Percentiles rank a stretch among this genome's conserved stretches.
Conservation (phyloP, 148 eudicot genomes). For the Euryodendron excelsum region DNA sequence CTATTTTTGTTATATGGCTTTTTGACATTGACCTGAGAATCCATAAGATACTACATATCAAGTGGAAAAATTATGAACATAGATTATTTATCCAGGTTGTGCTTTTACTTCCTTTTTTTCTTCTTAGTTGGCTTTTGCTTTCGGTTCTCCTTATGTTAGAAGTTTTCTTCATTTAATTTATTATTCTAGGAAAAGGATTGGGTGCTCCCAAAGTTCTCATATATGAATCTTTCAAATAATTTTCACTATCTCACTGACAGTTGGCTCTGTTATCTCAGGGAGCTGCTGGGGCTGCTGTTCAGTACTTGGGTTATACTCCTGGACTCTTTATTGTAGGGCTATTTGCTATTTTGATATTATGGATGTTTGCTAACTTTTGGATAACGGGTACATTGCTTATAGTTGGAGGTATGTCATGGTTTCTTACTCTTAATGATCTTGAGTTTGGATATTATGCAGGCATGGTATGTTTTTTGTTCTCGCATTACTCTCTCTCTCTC, state of each 20-base stretch:
- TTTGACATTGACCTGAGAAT: too few species aligned
- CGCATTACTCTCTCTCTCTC: too few species aligned
- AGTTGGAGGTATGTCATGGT: constrained; percentile 73
- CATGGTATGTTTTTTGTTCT: background rate
- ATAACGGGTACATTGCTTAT: constrained; percentile 83
- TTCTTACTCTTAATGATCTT: too few species aligned
- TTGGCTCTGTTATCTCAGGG: constrained; percentile 62
- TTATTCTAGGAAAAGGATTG: background rate
- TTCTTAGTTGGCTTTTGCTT: too few species aligned
- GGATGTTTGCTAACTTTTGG: constrained; percentile 99
- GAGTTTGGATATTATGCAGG: background rate
- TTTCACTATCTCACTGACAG: constrained; percentile 16
- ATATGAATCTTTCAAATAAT: background rate
- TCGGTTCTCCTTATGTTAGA: too few species aligned
- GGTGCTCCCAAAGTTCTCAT: background rate
- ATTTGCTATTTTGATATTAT: constrained; percentile 79
- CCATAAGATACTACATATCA: too few species aligned
- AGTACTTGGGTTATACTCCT: constrained; percentile 92
- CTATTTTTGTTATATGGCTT: too few species aligned
- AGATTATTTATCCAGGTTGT: too few species aligned
- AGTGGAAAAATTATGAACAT: too few species aligned
- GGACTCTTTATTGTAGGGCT: constrained; percentile 93
- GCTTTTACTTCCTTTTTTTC: too few species aligned
- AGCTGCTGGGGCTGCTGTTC: constrained; percentile 86
- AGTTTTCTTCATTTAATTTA: background rate